A percentile compares a stretch with the other conserved stretches of the same genome.
phyloP scores from a whole-genome alignment of 305 asterid species.

The Plantago coronopus region DNA sequence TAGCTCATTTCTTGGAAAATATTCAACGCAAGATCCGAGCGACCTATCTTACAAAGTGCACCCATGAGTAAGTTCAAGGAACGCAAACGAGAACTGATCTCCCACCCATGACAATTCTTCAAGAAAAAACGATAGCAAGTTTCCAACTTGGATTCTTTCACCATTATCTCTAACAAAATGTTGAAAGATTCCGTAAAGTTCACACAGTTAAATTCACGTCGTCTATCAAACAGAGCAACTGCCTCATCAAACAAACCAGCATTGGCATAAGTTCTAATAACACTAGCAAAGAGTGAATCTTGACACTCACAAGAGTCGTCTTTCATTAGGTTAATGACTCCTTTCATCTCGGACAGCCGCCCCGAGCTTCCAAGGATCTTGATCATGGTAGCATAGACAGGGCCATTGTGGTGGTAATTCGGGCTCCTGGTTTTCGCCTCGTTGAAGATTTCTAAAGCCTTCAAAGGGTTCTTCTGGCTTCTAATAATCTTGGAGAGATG shows the following conservation, averaged over 20 bases:
- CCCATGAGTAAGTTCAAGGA: slow-evolving; percentile 57
- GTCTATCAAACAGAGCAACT: slow-evolving; percentile 49
- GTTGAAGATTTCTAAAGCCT: slow-evolving; percentile 65
- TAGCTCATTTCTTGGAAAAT: slow-evolving; percentile 77
- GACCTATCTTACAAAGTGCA: slow-evolving; percentile 55
- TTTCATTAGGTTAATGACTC: slow-evolving; percentile 52
- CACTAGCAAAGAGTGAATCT: slow-evolving; percentile 55
- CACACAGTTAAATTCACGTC: slow-evolving; percentile 64
- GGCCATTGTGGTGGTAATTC: slow-evolving; percentile 59
- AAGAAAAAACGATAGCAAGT: slow-evolving; percentile 43
- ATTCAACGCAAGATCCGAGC: slow-evolving; percentile 70
- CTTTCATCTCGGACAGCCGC: slow-evolving; percentile 52
- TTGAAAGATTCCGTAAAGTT: slow-evolving; percentile 57
- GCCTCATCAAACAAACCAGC: slow-evolving; percentile 61
- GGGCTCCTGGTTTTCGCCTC: slow-evolving; percentile 54
- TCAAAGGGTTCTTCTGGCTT: slow-evolving; percentile 69
- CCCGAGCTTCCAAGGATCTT: slow-evolving; percentile 53
- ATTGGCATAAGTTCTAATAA: slow-evolving; percentile 51
- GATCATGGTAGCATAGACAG: slow-evolving; percentile 62
- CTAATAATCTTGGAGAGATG: slow-evolving; percentile 63
- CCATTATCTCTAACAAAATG: slow-evolving; percentile 54
- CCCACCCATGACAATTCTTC: slow-evolving; percentile 52
- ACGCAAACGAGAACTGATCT: slow-evolving; percentile 48
- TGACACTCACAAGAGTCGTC: slow-evolving; percentile 70
- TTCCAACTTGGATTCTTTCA: slow-evolving; percentile 46